A percentile compares a stretch with the other conserved stretches of the same genome.
phyloP scores from a whole-genome alignment of 2,329 filamentous ascomycete species.

The Aspergillus nomiae region DNA sequence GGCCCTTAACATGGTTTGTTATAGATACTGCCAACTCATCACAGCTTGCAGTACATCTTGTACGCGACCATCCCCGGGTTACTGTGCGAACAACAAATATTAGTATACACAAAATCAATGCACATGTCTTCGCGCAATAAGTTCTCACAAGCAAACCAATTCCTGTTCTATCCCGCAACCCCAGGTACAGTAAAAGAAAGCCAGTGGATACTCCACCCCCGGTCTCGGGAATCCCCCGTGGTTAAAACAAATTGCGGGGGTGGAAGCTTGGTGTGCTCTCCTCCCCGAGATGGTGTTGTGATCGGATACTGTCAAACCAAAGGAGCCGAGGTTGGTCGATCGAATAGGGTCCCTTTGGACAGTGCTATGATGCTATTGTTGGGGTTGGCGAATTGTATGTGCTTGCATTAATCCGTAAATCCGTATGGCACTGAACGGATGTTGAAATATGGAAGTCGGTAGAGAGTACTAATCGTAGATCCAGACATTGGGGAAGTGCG shows the following conservation, averaged over 20 bases:
- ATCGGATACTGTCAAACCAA: neutral
- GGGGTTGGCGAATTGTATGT: neutral
- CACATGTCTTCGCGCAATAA: neutral
- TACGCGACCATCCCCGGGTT: neutral
- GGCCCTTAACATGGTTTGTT: neutral
- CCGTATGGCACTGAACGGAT: neutral
- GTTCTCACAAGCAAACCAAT: neutral
- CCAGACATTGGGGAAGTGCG: neutral
- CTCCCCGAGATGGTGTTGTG: neutral
- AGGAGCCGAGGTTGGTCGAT: neutral
- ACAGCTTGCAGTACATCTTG: neutral
- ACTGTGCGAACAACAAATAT: neutral
- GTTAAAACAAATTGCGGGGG: neutral
- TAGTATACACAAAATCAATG: neutral
- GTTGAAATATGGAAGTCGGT: no score
- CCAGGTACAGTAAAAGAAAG: neutral
- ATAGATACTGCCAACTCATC: neutral
- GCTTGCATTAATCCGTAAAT: neutral
- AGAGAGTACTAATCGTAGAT: neutral
- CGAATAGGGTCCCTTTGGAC: neutral
- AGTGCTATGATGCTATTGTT: neutral
- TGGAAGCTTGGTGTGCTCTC: neutral
- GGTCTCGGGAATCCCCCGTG: neutral
- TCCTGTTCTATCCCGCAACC: neutral
- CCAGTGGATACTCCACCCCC: neutral